A percentile compares a stretch with the other conserved stretches of the same genome.
phyloP scores from a whole-genome alignment of 352 stramenopile genomes.

The Albugo candida region DNA sequence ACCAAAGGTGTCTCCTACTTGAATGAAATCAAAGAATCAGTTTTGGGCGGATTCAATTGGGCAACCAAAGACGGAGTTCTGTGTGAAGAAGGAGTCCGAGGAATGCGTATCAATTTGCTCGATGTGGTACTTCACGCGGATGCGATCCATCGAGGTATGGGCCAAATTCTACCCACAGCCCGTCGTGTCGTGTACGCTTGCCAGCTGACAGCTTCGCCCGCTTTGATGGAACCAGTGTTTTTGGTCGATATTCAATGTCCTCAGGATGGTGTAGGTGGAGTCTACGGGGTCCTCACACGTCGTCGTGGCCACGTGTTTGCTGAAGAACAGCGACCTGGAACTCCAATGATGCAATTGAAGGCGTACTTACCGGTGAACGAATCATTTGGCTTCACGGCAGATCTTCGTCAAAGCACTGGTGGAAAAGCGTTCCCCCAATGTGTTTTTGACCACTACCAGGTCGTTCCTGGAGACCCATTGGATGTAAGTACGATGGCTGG shows the following conservation, averaged over 20 bases:
- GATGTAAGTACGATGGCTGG: conserved; percentile 85
- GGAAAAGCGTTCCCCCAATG: conserved; percentile 99
- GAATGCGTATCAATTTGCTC: conserved; percentile 95
- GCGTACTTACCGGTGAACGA: conserved; percentile 99
- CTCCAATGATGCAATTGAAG: conserved; percentile 97
- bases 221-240: conserved; percentile 97
- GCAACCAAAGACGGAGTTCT: conserved; percentile 95
- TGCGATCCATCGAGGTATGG: conserved; percentile 99
- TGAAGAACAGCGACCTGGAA: conserved; percentile 96
- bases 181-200: conserved; percentile 96
- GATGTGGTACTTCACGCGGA: conserved; percentile 99
- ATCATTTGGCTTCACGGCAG: conserved; percentile 98
- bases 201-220: conserved; percentile 87
- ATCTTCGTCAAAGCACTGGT: conserved; percentile 95
- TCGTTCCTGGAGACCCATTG: conserved; percentile 85
- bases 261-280: conserved; percentile 96
- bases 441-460: conserved; percentile 98
- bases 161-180: conserved; percentile 98
- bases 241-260: conserved; percentile 97
- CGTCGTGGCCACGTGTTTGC: conserved; percentile 98
- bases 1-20: conserved; percentile 99
- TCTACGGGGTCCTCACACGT: conserved; percentile 97
- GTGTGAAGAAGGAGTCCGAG: conserved; percentile 95
- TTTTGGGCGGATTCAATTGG: conserved; percentile 98
- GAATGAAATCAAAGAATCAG: conserved; percentile 98